phyloP scores from a whole-genome alignment of 768 basidiomycete species.

The Bullera alba region DNA sequence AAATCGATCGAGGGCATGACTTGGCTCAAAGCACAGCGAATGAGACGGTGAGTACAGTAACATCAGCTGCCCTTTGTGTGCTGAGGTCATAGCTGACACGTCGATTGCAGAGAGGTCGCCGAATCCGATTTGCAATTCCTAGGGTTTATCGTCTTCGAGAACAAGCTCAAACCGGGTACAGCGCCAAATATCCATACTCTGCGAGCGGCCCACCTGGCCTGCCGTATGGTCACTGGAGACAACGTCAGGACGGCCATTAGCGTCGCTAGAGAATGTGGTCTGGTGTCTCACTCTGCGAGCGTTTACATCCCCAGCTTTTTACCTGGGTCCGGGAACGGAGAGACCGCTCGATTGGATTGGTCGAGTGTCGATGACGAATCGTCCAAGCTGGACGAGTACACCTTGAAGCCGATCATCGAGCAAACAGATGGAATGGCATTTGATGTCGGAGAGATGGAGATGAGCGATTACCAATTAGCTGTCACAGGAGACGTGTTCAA shows the following conservation, averaged over 20 bases:
- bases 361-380: conserved; percentile 77
- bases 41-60: conserved; percentile 65
- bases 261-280: conserved; percentile 84
- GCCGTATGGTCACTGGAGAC: conserved; percentile 97
- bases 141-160: conserved; percentile 95
- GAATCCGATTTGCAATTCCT: conserved; percentile 84
- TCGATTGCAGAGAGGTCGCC: conserved; percentile 73
- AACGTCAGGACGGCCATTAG: conserved; percentile 94
- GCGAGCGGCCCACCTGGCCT: conserved; percentile 80
- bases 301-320: conserved; percentile 78
- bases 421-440: conserved; percentile 58
- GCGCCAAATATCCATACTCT: conserved; percentile 81
- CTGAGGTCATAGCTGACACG: not conserved
- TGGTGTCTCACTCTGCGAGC: conserved; percentile 80
- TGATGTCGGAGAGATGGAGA: conserved; percentile 64
- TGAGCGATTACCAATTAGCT: conserved; percentile 83
- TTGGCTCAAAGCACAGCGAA: conserved; percentile 93
- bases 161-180: conserved; percentile 89
- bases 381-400: conserved; percentile 82
- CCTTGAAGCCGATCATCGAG: conserved; percentile 63
- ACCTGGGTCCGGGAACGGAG: conserved; percentile 54
- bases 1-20: conserved; percentile 88
- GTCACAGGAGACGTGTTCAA: conserved; percentile 92
- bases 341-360: conserved; percentile 70
- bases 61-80: too few relatives aligned